Evolutionary conservation across 805 yeast species (phyloP).

Genomic region (Kluyveromyces aestuarii): DNA sequence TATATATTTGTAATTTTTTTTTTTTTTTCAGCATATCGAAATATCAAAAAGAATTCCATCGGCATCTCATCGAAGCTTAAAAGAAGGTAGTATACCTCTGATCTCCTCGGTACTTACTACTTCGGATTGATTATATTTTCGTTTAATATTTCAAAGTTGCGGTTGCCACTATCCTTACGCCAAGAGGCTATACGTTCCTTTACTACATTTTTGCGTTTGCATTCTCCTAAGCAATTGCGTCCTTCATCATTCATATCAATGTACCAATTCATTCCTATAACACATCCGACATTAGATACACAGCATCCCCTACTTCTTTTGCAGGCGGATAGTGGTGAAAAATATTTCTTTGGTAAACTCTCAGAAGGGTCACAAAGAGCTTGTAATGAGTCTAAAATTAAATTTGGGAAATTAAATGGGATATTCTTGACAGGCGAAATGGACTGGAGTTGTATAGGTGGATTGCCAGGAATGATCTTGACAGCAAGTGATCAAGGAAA

Average conservation of each 20-base stretch:
- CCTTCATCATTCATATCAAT: conserved; percentile 17
- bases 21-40: background rate
- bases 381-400: conserved; percentile 49
- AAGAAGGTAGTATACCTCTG: background rate
- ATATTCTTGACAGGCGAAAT: conserved; percentile 74
- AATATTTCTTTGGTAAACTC: conserved; percentile 65
- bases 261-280: conserved; percentile 43
- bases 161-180: background rate
- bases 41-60: background rate
- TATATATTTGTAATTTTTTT: no score
- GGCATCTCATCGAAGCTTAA: background rate
- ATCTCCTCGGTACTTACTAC: background rate
- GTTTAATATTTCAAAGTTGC: background rate
- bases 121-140: background rate
- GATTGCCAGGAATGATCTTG: conserved; percentile 80
- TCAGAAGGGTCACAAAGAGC: conserved; percentile 84
- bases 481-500: conserved; percentile 75
- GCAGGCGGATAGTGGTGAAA: conserved; percentile 29
- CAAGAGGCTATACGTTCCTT: background rate
- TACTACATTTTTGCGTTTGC: background rate
- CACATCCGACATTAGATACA: conserved; percentile 58
- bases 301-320: conserved; percentile 48
- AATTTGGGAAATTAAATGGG: conserved; percentile 48
- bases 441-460: conserved; percentile 77
- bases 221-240: background rate